A percentile compares a stretch with the other conserved stretches of the same genome.
Evolutionary conservation across 2,329 filamentous ascomycete genomes (phyloP).

Genomic region (Clathrospora elynae): DNA sequence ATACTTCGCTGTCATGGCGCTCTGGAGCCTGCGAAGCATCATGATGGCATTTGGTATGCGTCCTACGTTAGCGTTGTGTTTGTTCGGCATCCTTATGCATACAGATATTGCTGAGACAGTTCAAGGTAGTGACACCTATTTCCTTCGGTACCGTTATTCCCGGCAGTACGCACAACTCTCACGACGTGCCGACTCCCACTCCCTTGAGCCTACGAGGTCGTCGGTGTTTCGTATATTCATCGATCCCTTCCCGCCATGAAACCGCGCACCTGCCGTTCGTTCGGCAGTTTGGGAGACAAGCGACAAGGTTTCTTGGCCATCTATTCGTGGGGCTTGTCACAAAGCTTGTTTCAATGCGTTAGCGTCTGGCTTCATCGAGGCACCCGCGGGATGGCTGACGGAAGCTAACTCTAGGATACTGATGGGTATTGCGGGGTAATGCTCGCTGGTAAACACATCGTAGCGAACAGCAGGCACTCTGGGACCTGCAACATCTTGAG

Average conservation of each 20-base stretch:
- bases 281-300: slow-evolving; percentile 28
- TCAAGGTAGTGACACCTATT: no score
- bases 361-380: slow-evolving; percentile 20
- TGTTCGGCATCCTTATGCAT: no score
- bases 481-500: no score
- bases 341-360: slow-evolving; percentile 34
- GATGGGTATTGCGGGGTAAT: slow-evolving; percentile 31
- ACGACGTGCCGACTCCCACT: no score
- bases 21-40: no score
- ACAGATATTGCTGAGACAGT: no score
- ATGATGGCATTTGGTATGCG: no score
- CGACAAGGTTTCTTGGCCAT: slow-evolving; percentile 35
- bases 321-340: slow-evolving; percentile 26
- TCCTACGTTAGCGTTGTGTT: no score
- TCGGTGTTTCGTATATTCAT: slow-evolving; percentile 13
- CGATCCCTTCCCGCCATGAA: slow-evolving; percentile 7
- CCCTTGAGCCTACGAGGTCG: slow-evolving; percentile 7
- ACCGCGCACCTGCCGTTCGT: slow-evolving; percentile 18
- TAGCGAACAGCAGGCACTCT: neutral
- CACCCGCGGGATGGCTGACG: slow-evolving; percentile 28
- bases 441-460: neutral
- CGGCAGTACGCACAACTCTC: no score
- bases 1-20: slow-evolving; percentile 3
- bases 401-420: slow-evolving; percentile 24
- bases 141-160: no score